These are phyloP conservation scores for Elsinoe batatas DNA, from an alignment of 2,329 filamentous ascomycete genomes.

Conservation along the genomic window DNA sequence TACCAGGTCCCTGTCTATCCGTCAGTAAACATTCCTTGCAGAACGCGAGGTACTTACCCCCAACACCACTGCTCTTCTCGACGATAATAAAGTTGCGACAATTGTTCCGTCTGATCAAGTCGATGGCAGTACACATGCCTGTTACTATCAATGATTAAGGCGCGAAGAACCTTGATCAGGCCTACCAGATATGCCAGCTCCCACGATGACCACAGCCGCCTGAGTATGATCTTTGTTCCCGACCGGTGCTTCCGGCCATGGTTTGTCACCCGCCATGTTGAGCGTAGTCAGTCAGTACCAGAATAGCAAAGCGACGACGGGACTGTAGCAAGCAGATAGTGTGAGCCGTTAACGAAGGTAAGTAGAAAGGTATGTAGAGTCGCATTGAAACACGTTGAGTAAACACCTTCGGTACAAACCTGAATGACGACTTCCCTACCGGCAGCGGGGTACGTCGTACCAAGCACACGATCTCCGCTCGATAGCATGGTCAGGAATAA, in stretches of 20 bases:
- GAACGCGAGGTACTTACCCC: too few species aligned
- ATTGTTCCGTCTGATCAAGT: slow-evolving; percentile 43
- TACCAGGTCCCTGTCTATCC: too few species aligned
- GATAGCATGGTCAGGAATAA: neutral
- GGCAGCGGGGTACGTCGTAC: neutral
- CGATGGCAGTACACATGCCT: slow-evolving; percentile 48
- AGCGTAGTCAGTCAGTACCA: neutral
- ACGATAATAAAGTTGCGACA: slow-evolving; percentile 48
- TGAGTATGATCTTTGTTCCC: slow-evolving; percentile 43
- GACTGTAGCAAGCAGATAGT: neutral
- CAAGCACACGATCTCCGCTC: neutral
- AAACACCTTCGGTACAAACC: neutral
- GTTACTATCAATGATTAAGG: neutral
- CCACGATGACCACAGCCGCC: slow-evolving; percentile 48
- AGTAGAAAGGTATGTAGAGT: neutral
- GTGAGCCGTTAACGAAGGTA: neutral
- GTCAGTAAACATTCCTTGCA: too few species aligned
- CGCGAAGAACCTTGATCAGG: neutral
- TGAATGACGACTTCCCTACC: neutral
- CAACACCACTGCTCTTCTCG: slow-evolving; percentile 45
- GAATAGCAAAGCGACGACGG: neutral
- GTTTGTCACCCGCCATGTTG: slow-evolving; percentile 31
- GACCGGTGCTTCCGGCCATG: slow-evolving; percentile 37
- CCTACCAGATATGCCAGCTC: slow-evolving; percentile 44
- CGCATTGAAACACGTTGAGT: neutral